Evolutionary conservation across 1,284 basidiomycete species (phyloP).

Genomic region (Naganishia sp.): DNA sequence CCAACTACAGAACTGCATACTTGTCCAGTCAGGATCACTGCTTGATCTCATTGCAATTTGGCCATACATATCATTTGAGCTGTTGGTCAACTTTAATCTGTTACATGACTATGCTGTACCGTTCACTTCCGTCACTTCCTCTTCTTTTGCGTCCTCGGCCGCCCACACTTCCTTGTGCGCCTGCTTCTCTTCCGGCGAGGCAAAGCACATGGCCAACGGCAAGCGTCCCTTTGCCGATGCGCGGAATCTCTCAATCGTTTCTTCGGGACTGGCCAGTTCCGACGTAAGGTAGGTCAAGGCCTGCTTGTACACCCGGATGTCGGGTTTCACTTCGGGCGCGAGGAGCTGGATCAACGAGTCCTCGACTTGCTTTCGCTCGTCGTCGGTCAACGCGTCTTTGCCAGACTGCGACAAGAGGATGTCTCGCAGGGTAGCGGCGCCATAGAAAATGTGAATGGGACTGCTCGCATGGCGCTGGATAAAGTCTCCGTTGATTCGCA

Average conservation of each 20-base stretch:
- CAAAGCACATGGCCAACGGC: constrained; percentile 30
- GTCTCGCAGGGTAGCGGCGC: constrained; percentile 31
- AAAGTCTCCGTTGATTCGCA: constrained; percentile 32
- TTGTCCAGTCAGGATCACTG: not conserved
- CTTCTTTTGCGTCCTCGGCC: constrained; percentile 28
- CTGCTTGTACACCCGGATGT: constrained; percentile 26
- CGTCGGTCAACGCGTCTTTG: constrained; percentile 7
- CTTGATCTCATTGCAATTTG: too few relatives aligned
- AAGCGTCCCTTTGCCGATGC: constrained; percentile 8
- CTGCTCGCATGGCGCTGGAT: constrained; percentile 30
- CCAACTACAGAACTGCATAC: not conserved
- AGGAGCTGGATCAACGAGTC: constrained; percentile 26
- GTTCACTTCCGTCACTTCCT: constrained; percentile 21
- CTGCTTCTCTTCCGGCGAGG: constrained; percentile 18
- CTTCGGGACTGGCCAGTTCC: constrained; percentile 5
- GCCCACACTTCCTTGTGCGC: constrained; percentile 28
- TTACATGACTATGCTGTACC: constrained; percentile 10
- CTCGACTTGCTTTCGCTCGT: constrained; percentile 31
- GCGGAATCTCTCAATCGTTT: constrained; percentile 19
- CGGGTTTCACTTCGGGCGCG: constrained; percentile 30
- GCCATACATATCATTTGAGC: too few relatives aligned
- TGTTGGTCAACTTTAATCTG: too few relatives aligned
- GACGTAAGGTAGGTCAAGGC: constrained; percentile 15
- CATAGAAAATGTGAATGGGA: constrained; percentile 29
- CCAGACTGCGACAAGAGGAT: constrained; percentile 25